Evolutionary conservation across 306 rosid species (phyloP).

Genomic region (Vicia villosa): DNA sequence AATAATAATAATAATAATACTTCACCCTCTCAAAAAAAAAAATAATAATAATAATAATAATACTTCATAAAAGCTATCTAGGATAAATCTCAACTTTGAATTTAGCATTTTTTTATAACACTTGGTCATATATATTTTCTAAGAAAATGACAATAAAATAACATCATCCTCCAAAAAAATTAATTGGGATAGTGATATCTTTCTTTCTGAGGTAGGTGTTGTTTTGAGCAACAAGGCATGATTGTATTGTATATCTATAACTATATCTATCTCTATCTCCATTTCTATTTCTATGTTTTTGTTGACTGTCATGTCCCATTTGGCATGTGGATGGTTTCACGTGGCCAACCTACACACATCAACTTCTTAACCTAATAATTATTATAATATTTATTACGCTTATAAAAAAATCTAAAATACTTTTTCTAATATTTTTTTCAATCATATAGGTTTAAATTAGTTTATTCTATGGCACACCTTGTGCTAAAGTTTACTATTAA

Average conservation of each 20-base stretch:
- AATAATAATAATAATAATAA: too few relatives aligned
- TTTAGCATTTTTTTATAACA: constrained; percentile 17
- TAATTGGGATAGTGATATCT: constrained; percentile 24
- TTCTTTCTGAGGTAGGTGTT: constrained; percentile 19
- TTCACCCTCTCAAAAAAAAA: too few relatives aligned
- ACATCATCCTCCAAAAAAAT: constrained; percentile 40
- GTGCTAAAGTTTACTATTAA: not conserved
- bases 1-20: too few relatives aligned
- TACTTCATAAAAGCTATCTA: not conserved
- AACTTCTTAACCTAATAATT: not conserved
- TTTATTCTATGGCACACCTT: not conserved
- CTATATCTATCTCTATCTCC: not conserved
- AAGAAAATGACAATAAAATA: constrained; percentile 35
- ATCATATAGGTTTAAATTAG: not conserved
- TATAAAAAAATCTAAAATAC: not conserved
- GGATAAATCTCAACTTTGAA: constrained; percentile 29
- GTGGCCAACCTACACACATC: constrained; percentile 58
- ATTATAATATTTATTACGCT: not conserved
- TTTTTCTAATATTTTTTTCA: not conserved
- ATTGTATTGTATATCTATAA: constrained; percentile 32
- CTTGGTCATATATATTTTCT: constrained; percentile 10
- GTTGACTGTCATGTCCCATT: constrained; percentile 35
- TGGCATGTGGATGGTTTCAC: constrained; percentile 57
- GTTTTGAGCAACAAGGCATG: constrained; percentile 23
- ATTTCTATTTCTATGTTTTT: constrained; percentile 21